phyloP scores from a whole-genome alignment of 345 rosid species.

The Gossypioides kirkii region DNA sequence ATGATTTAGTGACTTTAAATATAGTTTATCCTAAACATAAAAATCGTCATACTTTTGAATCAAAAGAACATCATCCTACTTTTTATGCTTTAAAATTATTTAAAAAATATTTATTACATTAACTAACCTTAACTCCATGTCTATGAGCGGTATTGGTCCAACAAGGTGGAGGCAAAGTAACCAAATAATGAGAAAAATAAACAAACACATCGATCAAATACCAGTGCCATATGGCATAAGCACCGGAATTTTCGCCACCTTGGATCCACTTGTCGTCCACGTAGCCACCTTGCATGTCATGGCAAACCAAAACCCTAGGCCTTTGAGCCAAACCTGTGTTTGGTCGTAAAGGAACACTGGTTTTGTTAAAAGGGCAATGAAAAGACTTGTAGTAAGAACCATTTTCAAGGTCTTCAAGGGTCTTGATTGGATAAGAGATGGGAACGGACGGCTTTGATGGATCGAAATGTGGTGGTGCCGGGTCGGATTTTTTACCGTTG shows the following conservation, averaged over 20 bases:
- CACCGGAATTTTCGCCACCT: slow-evolving; percentile 59
- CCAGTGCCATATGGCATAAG: slow-evolving; percentile 84
- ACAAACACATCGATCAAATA: slow-evolving; percentile 81
- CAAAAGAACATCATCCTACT: too few relatives aligned
- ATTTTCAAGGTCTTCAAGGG: slow-evolving; percentile 55
- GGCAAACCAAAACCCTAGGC: slow-evolving; percentile 71
- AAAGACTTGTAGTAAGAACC: slow-evolving; percentile 68
- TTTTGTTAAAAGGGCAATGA: slow-evolving; percentile 66
- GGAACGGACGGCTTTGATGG: slow-evolving; percentile 52
- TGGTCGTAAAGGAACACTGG: slow-evolving; percentile 44
- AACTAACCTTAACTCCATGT: slow-evolving; percentile 74
- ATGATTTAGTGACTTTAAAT: too few relatives aligned
- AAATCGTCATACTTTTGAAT: background rate
- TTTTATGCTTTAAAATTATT: too few relatives aligned
- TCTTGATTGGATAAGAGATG: slow-evolving; percentile 63
- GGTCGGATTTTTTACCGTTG: slow-evolving; percentile 16
- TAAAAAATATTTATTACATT: too few relatives aligned
- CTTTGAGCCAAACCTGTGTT: slow-evolving; percentile 31
- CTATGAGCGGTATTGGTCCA: slow-evolving; percentile 88
- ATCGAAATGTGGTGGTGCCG: slow-evolving; percentile 40
- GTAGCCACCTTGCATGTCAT: slow-evolving; percentile 79
- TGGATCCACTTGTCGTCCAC: slow-evolving; percentile 80
- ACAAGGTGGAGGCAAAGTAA: slow-evolving; percentile 84
- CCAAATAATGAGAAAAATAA: slow-evolving; percentile 69
- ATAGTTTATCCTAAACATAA: background rate